phyloP scores from a whole-genome alignment of 768 basidiomycete genomes.

The Calvatia gigantea region DNA sequence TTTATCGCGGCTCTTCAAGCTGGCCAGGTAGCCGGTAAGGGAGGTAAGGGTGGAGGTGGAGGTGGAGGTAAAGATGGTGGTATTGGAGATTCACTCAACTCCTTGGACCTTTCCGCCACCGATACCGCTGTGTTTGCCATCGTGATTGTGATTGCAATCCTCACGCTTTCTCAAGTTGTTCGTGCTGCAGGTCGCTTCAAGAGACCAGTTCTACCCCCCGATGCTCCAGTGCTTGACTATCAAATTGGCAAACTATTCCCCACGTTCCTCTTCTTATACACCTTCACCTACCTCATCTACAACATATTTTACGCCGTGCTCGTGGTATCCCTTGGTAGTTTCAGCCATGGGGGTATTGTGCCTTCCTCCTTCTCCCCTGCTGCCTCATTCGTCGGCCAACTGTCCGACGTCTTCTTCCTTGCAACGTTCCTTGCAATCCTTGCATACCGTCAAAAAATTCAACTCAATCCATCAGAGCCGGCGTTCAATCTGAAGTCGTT shows the following conservation, averaged over 20 bases:
- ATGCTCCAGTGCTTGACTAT: background rate
- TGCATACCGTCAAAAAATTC: background rate
- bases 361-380: too few species aligned
- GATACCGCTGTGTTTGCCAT: too few species aligned
- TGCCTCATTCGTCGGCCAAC: background rate
- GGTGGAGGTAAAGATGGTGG: too few species aligned
- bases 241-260: background rate
- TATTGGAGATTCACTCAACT: too few species aligned
- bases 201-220: background rate
- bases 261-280: background rate
- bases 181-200: too few species aligned
- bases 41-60: too few species aligned
- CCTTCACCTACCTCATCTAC: background rate
- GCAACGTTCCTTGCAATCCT: conserved; percentile 1
- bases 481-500: background rate
- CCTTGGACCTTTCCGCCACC: too few species aligned
- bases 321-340: background rate
- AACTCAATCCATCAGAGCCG: background rate
- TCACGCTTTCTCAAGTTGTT: too few species aligned
- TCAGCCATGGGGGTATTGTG: too few species aligned
- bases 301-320: background rate
- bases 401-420: background rate
- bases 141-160: too few species aligned
- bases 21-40: too few species aligned
- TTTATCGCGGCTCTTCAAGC: too few species aligned